These are phyloP conservation scores for Asterophora lycoperdoides DNA, from an alignment of 768 basidiomycete species.

Conservation along the genomic window DNA sequence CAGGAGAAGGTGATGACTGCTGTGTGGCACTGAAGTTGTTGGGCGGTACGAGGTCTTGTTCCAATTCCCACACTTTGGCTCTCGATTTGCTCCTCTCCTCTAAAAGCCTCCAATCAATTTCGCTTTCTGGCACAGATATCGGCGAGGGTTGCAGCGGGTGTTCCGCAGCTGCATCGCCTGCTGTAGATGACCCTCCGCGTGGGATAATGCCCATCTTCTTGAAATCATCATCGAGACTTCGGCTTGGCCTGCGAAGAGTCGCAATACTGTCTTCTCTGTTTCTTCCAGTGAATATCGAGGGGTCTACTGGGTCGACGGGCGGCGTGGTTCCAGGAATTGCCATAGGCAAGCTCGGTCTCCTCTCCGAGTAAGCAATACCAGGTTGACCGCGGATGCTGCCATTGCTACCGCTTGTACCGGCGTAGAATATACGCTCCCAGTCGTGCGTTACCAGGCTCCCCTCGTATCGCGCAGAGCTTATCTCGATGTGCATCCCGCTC, in stretches of 20 bases:
- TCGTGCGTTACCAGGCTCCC: slow-evolving; percentile 24
- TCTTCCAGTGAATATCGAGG: slow-evolving; percentile 26
- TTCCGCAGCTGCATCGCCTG: slow-evolving; percentile 5
- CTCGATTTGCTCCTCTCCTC: slow-evolving; percentile 36
- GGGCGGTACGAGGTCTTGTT: not conserved
- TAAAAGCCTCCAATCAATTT: slow-evolving; percentile 54
- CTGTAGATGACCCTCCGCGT: not conserved
- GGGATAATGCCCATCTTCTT: slow-evolving; percentile 7
- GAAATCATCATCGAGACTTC: slow-evolving; percentile 52
- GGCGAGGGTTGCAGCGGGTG: slow-evolving; percentile 25
- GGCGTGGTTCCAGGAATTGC: slow-evolving; percentile 42
- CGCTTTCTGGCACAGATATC: slow-evolving; percentile 46
- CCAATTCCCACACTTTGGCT: slow-evolving; percentile 18
- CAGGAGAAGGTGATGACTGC: not conserved
- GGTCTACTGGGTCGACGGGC: slow-evolving; percentile 5
- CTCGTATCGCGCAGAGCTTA: slow-evolving; percentile 32
- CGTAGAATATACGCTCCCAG: slow-evolving; percentile 21
- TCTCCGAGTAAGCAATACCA: slow-evolving; percentile 16
- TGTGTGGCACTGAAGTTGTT: not conserved
- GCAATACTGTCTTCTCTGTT: slow-evolving; percentile 55
- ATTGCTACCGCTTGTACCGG: slow-evolving; percentile 20
- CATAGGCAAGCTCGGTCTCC: slow-evolving; percentile 61
- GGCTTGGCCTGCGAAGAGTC: slow-evolving; percentile 58
- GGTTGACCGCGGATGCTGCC: slow-evolving; percentile 20
- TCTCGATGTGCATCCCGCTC: slow-evolving; percentile 35